Evolutionary conservation across 768 basidiomycete species (phyloP).

Genomic region (Pisolithus marmoratus): DNA sequence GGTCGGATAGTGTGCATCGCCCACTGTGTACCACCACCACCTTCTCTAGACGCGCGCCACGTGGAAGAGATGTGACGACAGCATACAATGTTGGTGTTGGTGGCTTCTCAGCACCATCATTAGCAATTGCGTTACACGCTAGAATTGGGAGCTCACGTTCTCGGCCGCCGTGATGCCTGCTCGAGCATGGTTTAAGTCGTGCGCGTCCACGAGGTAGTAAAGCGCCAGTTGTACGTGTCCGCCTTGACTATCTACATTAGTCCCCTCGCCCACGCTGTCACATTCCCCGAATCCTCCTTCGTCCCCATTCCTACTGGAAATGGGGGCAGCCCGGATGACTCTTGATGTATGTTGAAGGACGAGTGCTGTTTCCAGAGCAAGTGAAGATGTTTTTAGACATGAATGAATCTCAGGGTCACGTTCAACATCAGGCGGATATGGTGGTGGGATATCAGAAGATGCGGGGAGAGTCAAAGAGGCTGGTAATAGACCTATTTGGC

Average conservation of each 20-base stretch:
- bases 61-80: conserved; percentile 61
- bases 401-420: conserved; percentile 21
- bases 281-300: conserved; percentile 21
- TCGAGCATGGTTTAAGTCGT: conserved; percentile 37
- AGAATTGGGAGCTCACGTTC: conserved; percentile 13
- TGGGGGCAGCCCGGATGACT: conserved; percentile 52
- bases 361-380: conserved; percentile 65
- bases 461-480: conserved; percentile 61
- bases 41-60: conserved; percentile 68
- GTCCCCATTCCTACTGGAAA: conserved; percentile 30
- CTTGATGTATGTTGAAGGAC: conserved; percentile 75
- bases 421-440: not conserved
- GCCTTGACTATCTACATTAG: conserved; percentile 29
- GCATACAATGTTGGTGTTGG: conserved; percentile 51
- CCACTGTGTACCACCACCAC: conserved; percentile 72
- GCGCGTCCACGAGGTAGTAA: conserved; percentile 58
- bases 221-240: conserved; percentile 61
- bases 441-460: conserved; percentile 33
- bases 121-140: too few species aligned
- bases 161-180: conserved; percentile 28
- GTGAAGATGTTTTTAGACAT: conserved; percentile 6
- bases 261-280: conserved; percentile 43
- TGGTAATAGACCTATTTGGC: conserved; percentile 91
- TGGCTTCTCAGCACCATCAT: conserved; percentile 2
- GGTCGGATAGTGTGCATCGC: conserved; percentile 31